Evolutionary conservation across 2,329 filamentous ascomycete species (phyloP), one percentile per base, ranked within the genome.

Genomic region (Fusarium graminum): DNA sequence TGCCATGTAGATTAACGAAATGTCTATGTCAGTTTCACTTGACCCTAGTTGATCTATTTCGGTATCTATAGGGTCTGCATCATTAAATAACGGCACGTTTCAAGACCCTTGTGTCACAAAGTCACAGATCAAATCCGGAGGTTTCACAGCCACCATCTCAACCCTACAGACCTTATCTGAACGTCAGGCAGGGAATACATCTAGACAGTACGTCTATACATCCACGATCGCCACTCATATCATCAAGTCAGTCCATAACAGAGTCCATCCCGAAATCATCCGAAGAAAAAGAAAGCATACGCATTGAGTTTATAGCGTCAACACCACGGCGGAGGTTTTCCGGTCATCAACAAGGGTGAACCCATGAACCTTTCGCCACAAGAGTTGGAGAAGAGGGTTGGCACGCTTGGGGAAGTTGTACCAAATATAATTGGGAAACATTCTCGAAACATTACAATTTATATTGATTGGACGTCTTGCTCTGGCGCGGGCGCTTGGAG

Each of bases 1-100:
- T 53, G 53, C 45, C 51, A 52, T 45, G 40, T 16, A 69, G 63
- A 69, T 65, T 45, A 39, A 49, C 54, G 63, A 65, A 57, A 61
- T 43, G 58, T 44, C 47, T 32, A 40, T 39, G 16, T 44, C 51
- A 61, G 49, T 29, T 54, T 29, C 19, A 67, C 59, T 52, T 61
- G 19, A 53, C 30, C 49, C 43, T 43, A 39, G 49, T 25, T 50
- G 34, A 71, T 60, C 47, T 55, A 56, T 34, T 30, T 46, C 14
- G 7, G 12, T 13, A 4, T 26, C 14, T 28, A 45, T 44, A 52
- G 59, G 50, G 52, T 38, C 9, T 41, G 22, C 6, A 6, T 22
- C 22, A 22, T 22, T 22, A 22, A 22, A 22, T 22, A 22, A 22
- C 22, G 22, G 22, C 22, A 22, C 6, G 22, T 22, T 22, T 22